Base-by-base conservation (phyloP, 352 stramenopile species). In the Aphanomyces cochlioides region DNA sequence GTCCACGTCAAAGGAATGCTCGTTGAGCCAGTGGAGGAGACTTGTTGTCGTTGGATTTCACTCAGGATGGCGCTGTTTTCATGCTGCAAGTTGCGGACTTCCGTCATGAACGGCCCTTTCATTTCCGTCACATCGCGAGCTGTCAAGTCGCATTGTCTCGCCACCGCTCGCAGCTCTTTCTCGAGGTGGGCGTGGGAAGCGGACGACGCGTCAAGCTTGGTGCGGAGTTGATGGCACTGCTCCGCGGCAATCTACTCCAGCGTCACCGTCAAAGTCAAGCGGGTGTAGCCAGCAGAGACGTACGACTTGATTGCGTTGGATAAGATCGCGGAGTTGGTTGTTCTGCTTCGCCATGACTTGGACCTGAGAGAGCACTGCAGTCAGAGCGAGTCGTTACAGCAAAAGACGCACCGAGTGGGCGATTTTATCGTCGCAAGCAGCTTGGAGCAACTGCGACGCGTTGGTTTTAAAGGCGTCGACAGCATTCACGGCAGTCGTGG, bases 1-100 rank as follows among this genome's bases (percentile, higher is more conserved):
- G 43, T 40, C 17, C 19, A 47, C 37, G 3, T 39, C 45, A 66
- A 41, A 17, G 66, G 34, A 3, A 6, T 17, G 41, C 57, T 39
- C 21, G 13, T 47, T 8, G 3, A 15, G 53, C 7, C 3, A 34
- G 17, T 40, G 10, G 61, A 43, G 43, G 64, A 17, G 48, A 87
- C 82, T 73, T 90, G 82, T 68, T 79, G 90, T 7, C 84, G 79
- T 50, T 83, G 73, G 36, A 92, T 89, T 59, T 92, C 83, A 28
- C 80, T 69, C 28, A 89, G 45, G 43, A 92, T 88, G 7, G 81
- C 74, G 4, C 82, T 74, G 61, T 90, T 92, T 53, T 92, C 85
- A 66, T 90, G 79, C 37, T 81, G 73, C 47, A 92, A 47, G 58
- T 92, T 90, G 19, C 74, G 78, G 10, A 80, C 77, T 50, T 82